Percentiles rank a stretch among this genome's conserved stretches.
These are phyloP conservation scores for Solanum lignicaule DNA, from an alignment of 257 asterid species.

Conservation along the genomic window DNA sequence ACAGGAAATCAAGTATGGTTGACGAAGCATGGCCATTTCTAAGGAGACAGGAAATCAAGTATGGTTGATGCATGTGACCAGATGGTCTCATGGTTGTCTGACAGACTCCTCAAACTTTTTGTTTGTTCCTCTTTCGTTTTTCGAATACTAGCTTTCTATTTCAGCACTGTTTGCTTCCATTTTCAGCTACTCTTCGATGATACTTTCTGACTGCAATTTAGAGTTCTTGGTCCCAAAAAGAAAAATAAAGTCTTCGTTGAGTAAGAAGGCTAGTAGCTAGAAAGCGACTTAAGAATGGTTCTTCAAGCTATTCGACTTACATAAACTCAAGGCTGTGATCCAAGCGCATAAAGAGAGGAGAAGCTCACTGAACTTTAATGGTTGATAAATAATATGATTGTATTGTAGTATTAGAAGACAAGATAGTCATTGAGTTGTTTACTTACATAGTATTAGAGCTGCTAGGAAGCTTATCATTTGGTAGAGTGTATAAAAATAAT, in stretches of 20 bases:
- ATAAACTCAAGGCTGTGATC: not conserved
- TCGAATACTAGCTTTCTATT: not conserved
- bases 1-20: not conserved
- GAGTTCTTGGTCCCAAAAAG: too few species aligned
- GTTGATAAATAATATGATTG: too few species aligned
- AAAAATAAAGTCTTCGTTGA: not conserved
- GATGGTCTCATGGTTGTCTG: not conserved
- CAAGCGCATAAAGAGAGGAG: not conserved
- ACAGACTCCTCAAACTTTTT: not conserved
- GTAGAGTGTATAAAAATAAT: too few species aligned
- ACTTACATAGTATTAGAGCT: too few species aligned
- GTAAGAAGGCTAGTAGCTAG: not conserved
- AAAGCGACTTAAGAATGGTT: not conserved
- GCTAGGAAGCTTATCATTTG: too few species aligned
- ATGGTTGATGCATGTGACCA: not conserved
- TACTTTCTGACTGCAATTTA: too few species aligned
- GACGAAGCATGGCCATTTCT: not conserved
- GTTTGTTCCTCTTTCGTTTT: too few species aligned
- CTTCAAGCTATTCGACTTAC: not conserved
- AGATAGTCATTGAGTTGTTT: too few species aligned
- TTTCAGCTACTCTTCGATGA: too few species aligned
- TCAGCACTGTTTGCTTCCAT: not conserved
- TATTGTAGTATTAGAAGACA: too few species aligned
- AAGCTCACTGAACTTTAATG: too few species aligned
- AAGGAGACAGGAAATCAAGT: too few species aligned